Conservation (phyloP, 2,329 filamentous ascomycete genomes). For the Diaporthe nobilis region DNA sequence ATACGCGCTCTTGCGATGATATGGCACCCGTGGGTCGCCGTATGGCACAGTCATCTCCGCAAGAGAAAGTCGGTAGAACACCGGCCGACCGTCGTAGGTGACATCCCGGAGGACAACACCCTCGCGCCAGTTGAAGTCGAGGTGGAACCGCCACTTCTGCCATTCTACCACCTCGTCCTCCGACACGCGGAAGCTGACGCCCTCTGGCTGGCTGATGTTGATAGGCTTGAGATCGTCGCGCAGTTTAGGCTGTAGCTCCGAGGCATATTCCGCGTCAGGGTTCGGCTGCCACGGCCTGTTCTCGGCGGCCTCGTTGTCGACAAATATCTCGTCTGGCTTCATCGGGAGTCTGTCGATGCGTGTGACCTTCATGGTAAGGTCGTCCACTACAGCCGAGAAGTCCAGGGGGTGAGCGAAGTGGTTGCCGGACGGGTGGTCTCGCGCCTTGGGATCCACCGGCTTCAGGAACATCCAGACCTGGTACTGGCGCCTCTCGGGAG, state of each 20-base stretch:
- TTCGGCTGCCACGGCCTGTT: slow-evolving; percentile 70
- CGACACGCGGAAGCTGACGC: slow-evolving; percentile 67
- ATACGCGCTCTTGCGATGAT: slow-evolving; percentile 76
- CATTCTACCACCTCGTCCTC: slow-evolving; percentile 47
- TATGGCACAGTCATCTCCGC: slow-evolving; percentile 76
- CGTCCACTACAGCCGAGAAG: slow-evolving; percentile 77
- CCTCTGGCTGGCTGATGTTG: slow-evolving; percentile 74
- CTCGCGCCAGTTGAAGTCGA: slow-evolving; percentile 75
- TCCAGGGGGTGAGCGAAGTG: slow-evolving; percentile 78
- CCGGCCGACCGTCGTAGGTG: slow-evolving; percentile 70
- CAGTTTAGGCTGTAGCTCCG: slow-evolving; percentile 67
- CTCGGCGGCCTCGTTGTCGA: slow-evolving; percentile 70
- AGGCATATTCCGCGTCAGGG: slow-evolving; percentile 74
- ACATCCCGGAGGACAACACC: slow-evolving; percentile 75
- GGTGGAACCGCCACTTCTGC: slow-evolving; percentile 71
- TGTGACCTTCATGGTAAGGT: slow-evolving; percentile 73
- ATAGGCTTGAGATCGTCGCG: slow-evolving; percentile 74
- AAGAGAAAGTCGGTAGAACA: slow-evolving; percentile 72
- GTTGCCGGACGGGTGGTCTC: slow-evolving; percentile 67
- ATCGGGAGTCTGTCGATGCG: slow-evolving; percentile 80
- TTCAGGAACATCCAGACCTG: slow-evolving; percentile 78
- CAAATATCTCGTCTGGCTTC: slow-evolving; percentile 2
- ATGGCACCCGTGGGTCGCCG: slow-evolving; percentile 72
- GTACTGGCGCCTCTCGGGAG: slow-evolving; percentile 66
- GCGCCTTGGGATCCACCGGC: slow-evolving; percentile 68